Conservation (phyloP, 495 filamentous ascomycete genomes). For the Jackrogersella multiformis region DNA sequence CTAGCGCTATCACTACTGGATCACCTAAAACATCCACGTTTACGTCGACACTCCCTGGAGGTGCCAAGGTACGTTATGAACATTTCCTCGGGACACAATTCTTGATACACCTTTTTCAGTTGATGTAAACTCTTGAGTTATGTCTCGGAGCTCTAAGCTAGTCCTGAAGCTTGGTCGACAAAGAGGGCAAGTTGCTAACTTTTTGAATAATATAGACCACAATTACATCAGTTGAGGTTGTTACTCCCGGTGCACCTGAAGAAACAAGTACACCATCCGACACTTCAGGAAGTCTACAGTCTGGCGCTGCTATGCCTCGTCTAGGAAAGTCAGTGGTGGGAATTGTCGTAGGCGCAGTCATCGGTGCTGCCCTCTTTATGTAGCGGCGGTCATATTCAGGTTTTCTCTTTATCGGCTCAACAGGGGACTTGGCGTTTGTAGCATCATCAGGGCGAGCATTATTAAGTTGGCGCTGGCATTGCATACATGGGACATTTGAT, state of each 20-base stretch:
- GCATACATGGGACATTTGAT: conserved; percentile 19
- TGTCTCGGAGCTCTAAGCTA: neutral
- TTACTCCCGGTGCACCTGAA: conserved; percentile 34
- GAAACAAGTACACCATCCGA: conserved; percentile 25
- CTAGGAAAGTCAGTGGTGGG: conserved; percentile 27
- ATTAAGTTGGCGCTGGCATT: conserved; percentile 19
- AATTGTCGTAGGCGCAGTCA: conserved; percentile 40
- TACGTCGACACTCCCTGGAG: conserved; percentile 51
- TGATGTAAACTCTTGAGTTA: too few species aligned
- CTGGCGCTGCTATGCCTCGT: conserved; percentile 37
- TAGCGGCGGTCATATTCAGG: neutral
- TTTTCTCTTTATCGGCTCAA: neutral
- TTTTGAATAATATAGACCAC: conserved; percentile 25
- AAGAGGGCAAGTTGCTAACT: conserved; percentile 11
- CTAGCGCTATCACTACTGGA: conserved; percentile 23
- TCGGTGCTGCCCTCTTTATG: conserved; percentile 40
- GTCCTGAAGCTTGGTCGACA: neutral
- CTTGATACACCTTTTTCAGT: neutral
- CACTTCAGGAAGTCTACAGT: conserved; percentile 48
- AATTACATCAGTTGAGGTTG: conserved; percentile 42
- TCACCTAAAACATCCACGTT: conserved; percentile 44
- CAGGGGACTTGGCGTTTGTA: conserved; percentile 22
- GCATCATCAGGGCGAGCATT: conserved; percentile 29
- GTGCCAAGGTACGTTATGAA: conserved; percentile 42
- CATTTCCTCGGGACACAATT: conserved; percentile 5